Conservation (phyloP, 129 eudicot species). For the Flaveria bidentis region DNA sequence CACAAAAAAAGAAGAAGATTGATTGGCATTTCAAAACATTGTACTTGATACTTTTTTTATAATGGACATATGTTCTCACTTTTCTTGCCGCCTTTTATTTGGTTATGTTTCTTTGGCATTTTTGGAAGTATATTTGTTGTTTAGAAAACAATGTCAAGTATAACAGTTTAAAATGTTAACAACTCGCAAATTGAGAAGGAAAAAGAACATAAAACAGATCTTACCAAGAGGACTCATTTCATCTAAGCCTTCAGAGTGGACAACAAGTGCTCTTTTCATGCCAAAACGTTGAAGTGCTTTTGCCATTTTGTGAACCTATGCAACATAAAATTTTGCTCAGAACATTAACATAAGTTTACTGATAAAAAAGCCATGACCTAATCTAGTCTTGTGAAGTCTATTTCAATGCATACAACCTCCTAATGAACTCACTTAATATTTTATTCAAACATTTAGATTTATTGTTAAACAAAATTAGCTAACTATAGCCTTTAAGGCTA, state of each 20-base stretch:
- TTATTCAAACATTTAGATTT: not conserved
- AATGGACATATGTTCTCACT: not conserved
- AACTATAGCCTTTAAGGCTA: not conserved
- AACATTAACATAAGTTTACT: not conserved
- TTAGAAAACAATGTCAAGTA: constrained; percentile 1
- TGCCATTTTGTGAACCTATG: constrained; percentile 86
- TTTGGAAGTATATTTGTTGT: not conserved
- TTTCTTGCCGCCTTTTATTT: not conserved
- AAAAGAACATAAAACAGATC: not conserved
- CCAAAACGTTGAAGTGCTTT: constrained; percentile 86
- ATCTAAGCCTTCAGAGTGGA: constrained; percentile 93
- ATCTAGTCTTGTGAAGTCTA: not conserved
- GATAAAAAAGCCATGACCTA: too few species aligned
- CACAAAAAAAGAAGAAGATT: not conserved
- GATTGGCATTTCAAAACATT: not conserved
- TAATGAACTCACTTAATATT: not conserved
- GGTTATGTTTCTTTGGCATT: not conserved
- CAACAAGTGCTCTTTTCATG: constrained; percentile 90
- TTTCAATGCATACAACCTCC: not conserved
- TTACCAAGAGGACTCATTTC: constrained; percentile 95
- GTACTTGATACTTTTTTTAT: not conserved
- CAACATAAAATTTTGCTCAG: constrained; percentile 7
- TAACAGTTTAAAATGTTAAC: not conserved
- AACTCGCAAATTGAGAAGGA: not conserved
- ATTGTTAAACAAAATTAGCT: not conserved